phyloP scores from a whole-genome alignment of 2,329 filamentous ascomycete genomes.

The Pseudogymnoascus sp. region DNA sequence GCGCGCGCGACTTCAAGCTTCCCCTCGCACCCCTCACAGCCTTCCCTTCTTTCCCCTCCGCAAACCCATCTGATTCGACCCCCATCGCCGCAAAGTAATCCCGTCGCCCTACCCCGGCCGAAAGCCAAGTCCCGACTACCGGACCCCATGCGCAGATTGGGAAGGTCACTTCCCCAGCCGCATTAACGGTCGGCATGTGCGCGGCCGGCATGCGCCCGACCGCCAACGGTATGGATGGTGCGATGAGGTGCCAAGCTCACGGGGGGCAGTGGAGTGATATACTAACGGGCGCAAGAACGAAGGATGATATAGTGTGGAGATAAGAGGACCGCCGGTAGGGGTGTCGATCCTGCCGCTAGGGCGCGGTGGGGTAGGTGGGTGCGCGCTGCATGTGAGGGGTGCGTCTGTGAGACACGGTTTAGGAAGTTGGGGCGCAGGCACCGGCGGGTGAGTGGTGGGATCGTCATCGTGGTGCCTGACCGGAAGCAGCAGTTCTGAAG shows the following conservation, averaged over 20 bases:
- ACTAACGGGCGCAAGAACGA: neutral
- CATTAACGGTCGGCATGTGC: neutral
- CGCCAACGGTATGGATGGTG: too few relatives aligned
- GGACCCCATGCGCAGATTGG: neutral
- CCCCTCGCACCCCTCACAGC: too few relatives aligned
- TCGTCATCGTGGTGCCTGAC: neutral
- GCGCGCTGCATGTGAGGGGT: neutral
- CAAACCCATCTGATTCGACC: neutral
- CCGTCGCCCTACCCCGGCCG: neutral
- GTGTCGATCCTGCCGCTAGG: neutral
- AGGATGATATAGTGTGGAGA: neutral
- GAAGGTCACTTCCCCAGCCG: neutral
- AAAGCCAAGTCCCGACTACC: constrained; percentile 1
- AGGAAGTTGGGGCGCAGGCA: neutral
- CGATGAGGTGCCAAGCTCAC: neutral
- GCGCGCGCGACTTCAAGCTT: neutral
- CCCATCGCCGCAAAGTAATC: neutral
- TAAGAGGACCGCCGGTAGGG: neutral
- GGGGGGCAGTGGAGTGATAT: neutral
- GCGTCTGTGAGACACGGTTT: neutral
- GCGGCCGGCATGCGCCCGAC: too few relatives aligned
- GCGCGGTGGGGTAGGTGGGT: neutral
- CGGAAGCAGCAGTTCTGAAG: neutral
- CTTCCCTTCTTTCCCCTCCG: neutral
- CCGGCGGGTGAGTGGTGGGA: neutral